Evolutionary conservation across 129 eudicot species (phyloP), one percentile per base, ranked within the genome.

Genomic region (Dittrichia graveolens): DNA sequence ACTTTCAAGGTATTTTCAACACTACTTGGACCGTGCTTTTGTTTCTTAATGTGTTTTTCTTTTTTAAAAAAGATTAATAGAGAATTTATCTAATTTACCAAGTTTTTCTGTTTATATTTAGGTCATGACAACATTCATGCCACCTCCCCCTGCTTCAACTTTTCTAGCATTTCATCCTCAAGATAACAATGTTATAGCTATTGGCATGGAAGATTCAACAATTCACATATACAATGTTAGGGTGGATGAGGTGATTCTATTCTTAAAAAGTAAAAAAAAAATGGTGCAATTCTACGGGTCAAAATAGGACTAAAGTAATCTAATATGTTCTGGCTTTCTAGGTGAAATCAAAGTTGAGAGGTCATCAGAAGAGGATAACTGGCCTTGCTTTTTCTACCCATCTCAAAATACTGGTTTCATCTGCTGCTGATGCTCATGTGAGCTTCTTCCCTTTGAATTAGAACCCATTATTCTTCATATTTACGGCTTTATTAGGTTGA

Each of bases 381-480:
- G 91, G 94, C 59, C 67, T 92, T 71, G 94, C 96, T 38, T 92
- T 92, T 59, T 92, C 97, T 37, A 83, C 94, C 69, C 76, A 35
- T 76, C 79, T 92, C 64, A 86, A 84, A 68, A 83, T 89, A 75
- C 75, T 92, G 85, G 92, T 92, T 39, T 92, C 97, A 34, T 88
- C 96, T 3, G 96, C 93, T 45, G 96, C 97, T 46, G 97, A 92
- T 89, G 96, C 91, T 79, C 96, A 92, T 76, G 97, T 86, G 84
- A 78, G 86, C 37, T 63, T 35, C 31, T 24, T 24, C 31, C 31
- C 31, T 24, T 24, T 24, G 31, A 24, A 24, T 24, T 24, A 24
- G 31, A 24, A 24, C 31, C 31, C 31, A 24, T 24, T 2, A 24
- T 24, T 24, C 31, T 24, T 24, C 31, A 24, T 24, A 24, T 24